Percentiles rank a stretch among this genome's conserved stretches.
Conservation (phyloP, 768 basidiomycete genomes). For the Tricholoma matsutake region DNA sequence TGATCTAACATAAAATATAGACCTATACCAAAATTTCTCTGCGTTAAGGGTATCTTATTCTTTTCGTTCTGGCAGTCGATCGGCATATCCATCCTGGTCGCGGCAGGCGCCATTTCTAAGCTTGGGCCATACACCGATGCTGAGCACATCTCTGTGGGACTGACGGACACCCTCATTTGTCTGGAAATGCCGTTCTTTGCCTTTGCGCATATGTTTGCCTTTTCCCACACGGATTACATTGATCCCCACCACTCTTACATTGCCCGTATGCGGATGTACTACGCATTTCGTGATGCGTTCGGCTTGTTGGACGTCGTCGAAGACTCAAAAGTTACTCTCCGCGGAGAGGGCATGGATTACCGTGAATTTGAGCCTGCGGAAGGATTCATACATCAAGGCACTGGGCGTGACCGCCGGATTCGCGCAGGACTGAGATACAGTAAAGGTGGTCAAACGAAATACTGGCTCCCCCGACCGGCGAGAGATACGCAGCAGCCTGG, state of each 20-base stretch:
- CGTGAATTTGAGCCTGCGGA: conserved; percentile 96
- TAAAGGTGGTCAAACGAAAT: conserved; percentile 88
- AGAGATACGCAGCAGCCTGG: conserved; percentile 37
- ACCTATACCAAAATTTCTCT: conserved; percentile 95
- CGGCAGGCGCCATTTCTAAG: conserved; percentile 67
- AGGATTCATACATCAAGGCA: conserved; percentile 88
- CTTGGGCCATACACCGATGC: conserved; percentile 86
- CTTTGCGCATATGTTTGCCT: conserved; percentile 92
- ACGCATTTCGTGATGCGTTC: conserved; percentile 87
- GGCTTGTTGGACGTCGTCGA: conserved; percentile 83
- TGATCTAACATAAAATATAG: conserved; percentile 33
- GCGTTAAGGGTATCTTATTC: conserved; percentile 97
- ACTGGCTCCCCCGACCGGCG: conserved; percentile 84
- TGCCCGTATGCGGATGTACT: conserved; percentile 85
- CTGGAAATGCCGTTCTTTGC: conserved; percentile 98
- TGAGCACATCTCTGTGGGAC: conserved; percentile 86
- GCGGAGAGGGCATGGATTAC: conserved; percentile 92
- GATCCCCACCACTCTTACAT: conserved; percentile 55
- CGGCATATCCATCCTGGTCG: conserved; percentile 83
- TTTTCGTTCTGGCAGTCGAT: conserved; percentile 99
- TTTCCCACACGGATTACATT: conserved; percentile 86
- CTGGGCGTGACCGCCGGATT: conserved; percentile 81
- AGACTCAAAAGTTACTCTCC: conserved; percentile 78
- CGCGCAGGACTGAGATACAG: conserved; percentile 90
- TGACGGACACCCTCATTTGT: conserved; percentile 90